Conservation (phyloP, 2,329 filamentous ascomycete species). For the Aspergillus melleus region DNA sequence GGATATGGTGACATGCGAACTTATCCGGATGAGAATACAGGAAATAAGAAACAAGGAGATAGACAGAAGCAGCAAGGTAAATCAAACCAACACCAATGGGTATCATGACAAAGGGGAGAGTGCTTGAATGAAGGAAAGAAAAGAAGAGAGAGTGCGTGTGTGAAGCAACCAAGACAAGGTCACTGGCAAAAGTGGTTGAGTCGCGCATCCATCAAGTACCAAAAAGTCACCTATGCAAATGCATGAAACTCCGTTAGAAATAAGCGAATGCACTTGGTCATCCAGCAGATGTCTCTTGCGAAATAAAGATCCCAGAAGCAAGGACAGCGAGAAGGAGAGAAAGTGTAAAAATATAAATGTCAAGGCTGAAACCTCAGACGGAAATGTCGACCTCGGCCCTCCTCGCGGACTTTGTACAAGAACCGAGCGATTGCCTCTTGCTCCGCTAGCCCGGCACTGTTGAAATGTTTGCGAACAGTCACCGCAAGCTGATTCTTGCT, state of each 20-base stretch:
- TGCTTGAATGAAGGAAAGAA: neutral
- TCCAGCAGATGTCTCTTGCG: neutral
- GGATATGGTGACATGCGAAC: neutral
- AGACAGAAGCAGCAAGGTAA: conserved; percentile 6
- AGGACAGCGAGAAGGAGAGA: neutral
- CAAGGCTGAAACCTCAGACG: conserved; percentile 44
- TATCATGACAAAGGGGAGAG: conserved; percentile 26
- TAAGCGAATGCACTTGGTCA: neutral
- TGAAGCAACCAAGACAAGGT: neutral
- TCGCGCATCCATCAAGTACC: neutral
- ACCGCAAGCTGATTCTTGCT: conserved; percentile 44
- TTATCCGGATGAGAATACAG: neutral
- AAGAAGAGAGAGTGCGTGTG: neutral
- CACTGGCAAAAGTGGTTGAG: neutral
- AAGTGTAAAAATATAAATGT: neutral
- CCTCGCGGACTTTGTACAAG: conserved; percentile 50
- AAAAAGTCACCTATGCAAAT: neutral
- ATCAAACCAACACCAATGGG: conserved; percentile 25
- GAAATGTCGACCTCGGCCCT: conserved; percentile 42
- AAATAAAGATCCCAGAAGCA: neutral
- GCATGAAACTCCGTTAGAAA: neutral
- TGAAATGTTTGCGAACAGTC: conserved; percentile 49
- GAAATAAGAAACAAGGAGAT: conserved; percentile 4
- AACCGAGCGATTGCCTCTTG: conserved; percentile 50
- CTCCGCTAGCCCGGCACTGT: conserved; percentile 47